Evolutionary conservation across 1,139 yeast genomes (phyloP), one percentile per base, ranked within the genome.

Genomic region (Saccharomyces hybrid): DNA sequence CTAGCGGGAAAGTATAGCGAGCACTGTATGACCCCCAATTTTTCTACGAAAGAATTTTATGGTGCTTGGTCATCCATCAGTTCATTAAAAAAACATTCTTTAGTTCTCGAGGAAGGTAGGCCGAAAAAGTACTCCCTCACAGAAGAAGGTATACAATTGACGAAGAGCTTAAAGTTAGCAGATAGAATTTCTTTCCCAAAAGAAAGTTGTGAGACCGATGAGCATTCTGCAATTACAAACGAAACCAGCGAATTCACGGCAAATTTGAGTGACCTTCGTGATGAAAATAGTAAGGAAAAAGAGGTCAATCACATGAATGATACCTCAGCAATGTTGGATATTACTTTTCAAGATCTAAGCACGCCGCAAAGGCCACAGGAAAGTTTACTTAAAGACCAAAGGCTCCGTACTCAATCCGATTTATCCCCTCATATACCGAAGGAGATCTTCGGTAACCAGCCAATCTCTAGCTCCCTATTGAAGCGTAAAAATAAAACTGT

Each of bases 41-140:
- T 88, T 1, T 73, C 83, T 0, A 76, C 85, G 1, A 77, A 77
- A 31, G 85, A 82, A 55, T 82, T 77, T 63, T 82, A 88, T 67
- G 81, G 93, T 5, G 91, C 96, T 0, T 91, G 97, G 97, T 76
- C 74, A 46, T 77, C 90, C 11, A 73, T 85, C 47, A 85, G 84
- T 57, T 82, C 84, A 0, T 71, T 93, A 53, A 66, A 81, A 25
- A 81, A 77, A 46, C 80, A 86, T 55, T 89, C 80, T 20, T 73
- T 88, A 53, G 86, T 91, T 0, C 47, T 61, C 1, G 70, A 66
- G 47, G 70, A 75, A 1, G 89, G 91, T 0, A 71, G 86, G 44
- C 93, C 95, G 0, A 73, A 75, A 49, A 68, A 77, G 47, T 90
- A 82, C 65, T 76, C 70, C 49, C 70, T 91, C 25, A 89, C 96